phyloP scores from a whole-genome alignment of 305 asterid genomes.

The Ilex paraguariensis region DNA sequence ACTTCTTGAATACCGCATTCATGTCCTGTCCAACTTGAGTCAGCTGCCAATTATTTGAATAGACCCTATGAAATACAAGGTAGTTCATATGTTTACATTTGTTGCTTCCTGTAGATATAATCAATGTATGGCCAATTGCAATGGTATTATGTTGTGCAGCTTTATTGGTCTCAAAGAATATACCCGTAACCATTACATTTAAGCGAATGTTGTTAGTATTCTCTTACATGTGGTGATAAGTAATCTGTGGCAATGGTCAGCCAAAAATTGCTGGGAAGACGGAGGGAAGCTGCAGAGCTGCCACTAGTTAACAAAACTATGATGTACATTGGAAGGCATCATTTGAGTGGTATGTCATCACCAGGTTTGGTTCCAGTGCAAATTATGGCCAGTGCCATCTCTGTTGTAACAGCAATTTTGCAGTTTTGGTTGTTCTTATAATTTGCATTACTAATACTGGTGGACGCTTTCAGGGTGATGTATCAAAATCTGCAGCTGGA shows the following conservation, averaged over 20 bases:
- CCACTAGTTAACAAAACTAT: slow-evolving; percentile 81
- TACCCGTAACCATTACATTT: too few relatives aligned
- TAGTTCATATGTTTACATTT: too few relatives aligned
- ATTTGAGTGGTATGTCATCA: slow-evolving; percentile 30
- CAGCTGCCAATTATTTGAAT: too few relatives aligned
- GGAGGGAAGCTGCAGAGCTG: slow-evolving; percentile 63
- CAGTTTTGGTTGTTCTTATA: slow-evolving; percentile 7
- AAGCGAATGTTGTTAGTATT: too few relatives aligned
- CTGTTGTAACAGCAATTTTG: slow-evolving; percentile 5
- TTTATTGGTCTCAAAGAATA: not conserved
- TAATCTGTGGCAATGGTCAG: slow-evolving; percentile 29
- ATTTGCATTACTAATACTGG: slow-evolving; percentile 15
- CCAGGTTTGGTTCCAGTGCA: slow-evolving; percentile 26
- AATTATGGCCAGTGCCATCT: slow-evolving; percentile 15
- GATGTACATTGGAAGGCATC: slow-evolving; percentile 77
- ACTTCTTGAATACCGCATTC: too few relatives aligned
- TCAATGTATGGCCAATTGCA: too few relatives aligned
- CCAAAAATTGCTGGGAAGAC: slow-evolving; percentile 50
- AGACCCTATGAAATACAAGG: too few relatives aligned
- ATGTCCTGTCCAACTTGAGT: too few relatives aligned
- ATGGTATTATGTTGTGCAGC: not conserved
- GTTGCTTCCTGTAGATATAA: too few relatives aligned
- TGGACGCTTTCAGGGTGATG: slow-evolving; percentile 37
- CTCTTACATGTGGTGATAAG: not conserved
- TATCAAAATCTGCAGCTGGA: slow-evolving; percentile 18